These are phyloP conservation scores for Dendrobium huoshanense DNA, from an alignment of 106 monocot species.

Conservation along the genomic window DNA sequence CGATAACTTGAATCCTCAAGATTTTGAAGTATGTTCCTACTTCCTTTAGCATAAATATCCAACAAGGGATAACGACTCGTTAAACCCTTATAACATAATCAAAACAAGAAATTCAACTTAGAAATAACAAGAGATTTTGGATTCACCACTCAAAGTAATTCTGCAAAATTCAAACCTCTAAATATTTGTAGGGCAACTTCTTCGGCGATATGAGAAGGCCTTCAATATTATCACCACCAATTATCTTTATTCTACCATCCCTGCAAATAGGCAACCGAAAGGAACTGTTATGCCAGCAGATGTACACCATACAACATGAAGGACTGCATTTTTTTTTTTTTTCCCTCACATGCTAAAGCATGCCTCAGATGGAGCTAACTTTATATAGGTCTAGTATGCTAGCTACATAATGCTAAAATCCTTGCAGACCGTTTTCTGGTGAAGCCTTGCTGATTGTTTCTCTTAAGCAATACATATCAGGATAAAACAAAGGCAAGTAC, in stretches of 20 bases:
- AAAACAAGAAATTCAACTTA: not conserved
- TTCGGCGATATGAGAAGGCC: slow-evolving; percentile 79
- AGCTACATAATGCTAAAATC: not conserved
- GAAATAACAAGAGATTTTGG: not conserved
- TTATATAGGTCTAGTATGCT: not conserved
- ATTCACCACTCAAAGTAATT: not conserved
- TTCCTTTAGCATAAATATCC: not conserved
- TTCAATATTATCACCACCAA: slow-evolving; percentile 97
- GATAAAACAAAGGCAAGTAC: not conserved
- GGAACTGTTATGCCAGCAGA: slow-evolving; percentile 3
- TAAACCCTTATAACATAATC: not conserved
- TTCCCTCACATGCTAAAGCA: not conserved
- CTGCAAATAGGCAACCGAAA: slow-evolving; percentile 34
- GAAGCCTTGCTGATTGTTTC: not conserved
- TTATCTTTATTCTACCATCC: slow-evolving; percentile 97
- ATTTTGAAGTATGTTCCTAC: not conserved
- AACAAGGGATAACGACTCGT: not conserved
- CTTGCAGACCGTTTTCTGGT: not conserved
- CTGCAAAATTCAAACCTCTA: slow-evolving; percentile 54
- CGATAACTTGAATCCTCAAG: not conserved
- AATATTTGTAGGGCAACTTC: slow-evolving; percentile 68
- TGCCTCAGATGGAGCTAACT: not conserved
- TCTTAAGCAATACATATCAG: not conserved
- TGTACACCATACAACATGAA: not conserved
- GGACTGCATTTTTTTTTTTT: not conserved